Conservation (phyloP, 2,329 filamentous ascomycete species). For the Microdochium nivale region DNA sequence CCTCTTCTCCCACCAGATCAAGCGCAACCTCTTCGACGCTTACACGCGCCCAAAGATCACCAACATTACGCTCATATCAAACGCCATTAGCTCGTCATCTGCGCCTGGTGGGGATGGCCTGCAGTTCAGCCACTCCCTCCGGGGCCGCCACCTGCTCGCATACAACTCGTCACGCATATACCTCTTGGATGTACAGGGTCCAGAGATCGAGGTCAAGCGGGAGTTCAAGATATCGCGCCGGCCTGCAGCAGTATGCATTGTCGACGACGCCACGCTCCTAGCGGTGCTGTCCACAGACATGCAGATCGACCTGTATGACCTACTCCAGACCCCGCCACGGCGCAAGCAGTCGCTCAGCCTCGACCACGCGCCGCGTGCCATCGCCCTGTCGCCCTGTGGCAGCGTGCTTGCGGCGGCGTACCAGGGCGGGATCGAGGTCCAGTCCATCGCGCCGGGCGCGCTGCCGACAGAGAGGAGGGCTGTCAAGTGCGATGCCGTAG, state of each 20-base stretch:
- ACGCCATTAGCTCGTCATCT: slow-evolving; percentile 75
- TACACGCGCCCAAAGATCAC: slow-evolving; percentile 64
- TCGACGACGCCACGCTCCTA: slow-evolving; percentile 67
- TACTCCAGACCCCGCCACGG: slow-evolving; percentile 55
- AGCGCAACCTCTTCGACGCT: slow-evolving; percentile 69
- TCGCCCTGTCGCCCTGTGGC: slow-evolving; percentile 74
- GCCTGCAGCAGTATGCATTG: slow-evolving; percentile 68
- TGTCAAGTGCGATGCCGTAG: slow-evolving; percentile 71
- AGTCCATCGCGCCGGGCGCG: slow-evolving; percentile 59
- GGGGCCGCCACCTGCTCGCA: slow-evolving; percentile 65
- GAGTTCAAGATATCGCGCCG: slow-evolving; percentile 74
- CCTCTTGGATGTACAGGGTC: slow-evolving; percentile 58
- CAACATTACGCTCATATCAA: slow-evolving; percentile 72
- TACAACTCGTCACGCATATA: slow-evolving; percentile 83
- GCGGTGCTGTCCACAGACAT: slow-evolving; percentile 76
- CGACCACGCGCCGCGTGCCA: slow-evolving; percentile 68
- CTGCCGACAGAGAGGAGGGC: slow-evolving; percentile 60
- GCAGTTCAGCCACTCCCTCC: slow-evolving; percentile 72
- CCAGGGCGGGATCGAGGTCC: slow-evolving; percentile 81
- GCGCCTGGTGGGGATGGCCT: slow-evolving; percentile 79
- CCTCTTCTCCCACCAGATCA: slow-evolving; percentile 61
- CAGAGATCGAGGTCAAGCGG: slow-evolving; percentile 55
- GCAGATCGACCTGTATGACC: slow-evolving; percentile 78
- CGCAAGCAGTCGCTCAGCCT: slow-evolving; percentile 68
- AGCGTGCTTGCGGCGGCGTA: slow-evolving; percentile 78